Percentiles rank a stretch among this genome's conserved stretches.
Evolutionary conservation across 139 green algal species (phyloP).

Genomic region (Edaphochlamys debaryana): DNA sequence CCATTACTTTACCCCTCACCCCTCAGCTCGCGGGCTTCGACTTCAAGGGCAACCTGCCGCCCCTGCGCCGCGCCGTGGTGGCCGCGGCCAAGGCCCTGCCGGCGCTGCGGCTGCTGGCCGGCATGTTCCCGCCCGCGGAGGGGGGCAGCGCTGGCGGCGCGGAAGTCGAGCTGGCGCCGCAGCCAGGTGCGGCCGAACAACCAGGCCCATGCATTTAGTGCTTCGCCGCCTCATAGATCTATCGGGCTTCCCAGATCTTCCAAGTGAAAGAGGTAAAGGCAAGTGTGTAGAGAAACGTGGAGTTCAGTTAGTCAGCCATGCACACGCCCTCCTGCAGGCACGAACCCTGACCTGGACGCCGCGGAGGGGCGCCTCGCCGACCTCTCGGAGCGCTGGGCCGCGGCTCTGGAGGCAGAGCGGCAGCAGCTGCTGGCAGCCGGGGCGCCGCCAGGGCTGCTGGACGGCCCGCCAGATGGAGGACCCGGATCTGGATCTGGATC

Average conservation of each 20-base stretch:
- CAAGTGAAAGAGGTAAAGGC: too few relatives aligned
- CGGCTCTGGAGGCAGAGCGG: background rate
- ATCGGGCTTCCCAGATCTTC: too few relatives aligned
- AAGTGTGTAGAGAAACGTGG: too few relatives aligned
- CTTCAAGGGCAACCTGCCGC: conserved; percentile 21
- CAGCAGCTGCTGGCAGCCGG: background rate
- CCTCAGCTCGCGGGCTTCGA: too few relatives aligned
- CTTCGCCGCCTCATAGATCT: too few relatives aligned
- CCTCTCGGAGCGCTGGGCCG: background rate
- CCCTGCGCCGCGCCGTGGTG: conserved; percentile 16
- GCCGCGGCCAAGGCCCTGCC: conserved; percentile 6
- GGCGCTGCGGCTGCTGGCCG: conserved; percentile 12
- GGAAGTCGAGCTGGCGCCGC: background rate
- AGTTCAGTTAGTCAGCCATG: too few relatives aligned
- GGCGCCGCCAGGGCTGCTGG: background rate
- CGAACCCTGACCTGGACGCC: too few relatives aligned
- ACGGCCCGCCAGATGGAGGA: background rate
- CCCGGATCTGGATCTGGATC: too few relatives aligned
- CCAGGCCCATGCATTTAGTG: background rate
- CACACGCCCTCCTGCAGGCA: too few relatives aligned
- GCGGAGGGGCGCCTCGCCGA: background rate
- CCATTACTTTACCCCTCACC: too few relatives aligned
- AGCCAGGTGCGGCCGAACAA: background rate
- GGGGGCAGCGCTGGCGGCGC: too few relatives aligned
- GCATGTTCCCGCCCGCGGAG: background rate